Evolutionary conservation across 805 yeast genomes (phyloP).

Genomic region (Wickerhamomyces queroliae): DNA sequence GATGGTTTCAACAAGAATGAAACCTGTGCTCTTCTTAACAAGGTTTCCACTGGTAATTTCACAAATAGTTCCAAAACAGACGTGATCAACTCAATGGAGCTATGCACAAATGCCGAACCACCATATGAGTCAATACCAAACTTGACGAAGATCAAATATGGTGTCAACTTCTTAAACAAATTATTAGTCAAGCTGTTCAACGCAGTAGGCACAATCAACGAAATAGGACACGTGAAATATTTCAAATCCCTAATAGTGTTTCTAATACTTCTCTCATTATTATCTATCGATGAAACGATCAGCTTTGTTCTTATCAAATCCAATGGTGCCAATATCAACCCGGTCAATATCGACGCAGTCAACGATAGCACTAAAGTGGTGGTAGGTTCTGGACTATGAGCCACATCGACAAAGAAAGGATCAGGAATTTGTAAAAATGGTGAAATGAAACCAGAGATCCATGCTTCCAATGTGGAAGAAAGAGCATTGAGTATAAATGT

Average conservation of each 20-base stretch:
- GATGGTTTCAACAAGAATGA: slow-evolving; percentile 41
- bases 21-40: slow-evolving; percentile 80
- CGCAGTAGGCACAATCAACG: slow-evolving; percentile 61
- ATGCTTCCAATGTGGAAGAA: slow-evolving; percentile 74
- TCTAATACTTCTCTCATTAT: slow-evolving; percentile 59
- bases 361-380: slow-evolving; percentile 63
- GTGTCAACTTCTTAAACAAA: slow-evolving; percentile 61
- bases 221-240: slow-evolving; percentile 47
- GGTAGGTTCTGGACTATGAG: slow-evolving; percentile 74
- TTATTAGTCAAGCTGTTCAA: slow-evolving; percentile 56
- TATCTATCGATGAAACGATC: slow-evolving; percentile 59
- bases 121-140: slow-evolving; percentile 63
- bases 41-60: slow-evolving; percentile 81
- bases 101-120: slow-evolving; percentile 56
- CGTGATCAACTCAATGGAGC: slow-evolving; percentile 51
- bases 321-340: slow-evolving; percentile 69
- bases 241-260: slow-evolving; percentile 52
- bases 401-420: slow-evolving; percentile 76
- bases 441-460: slow-evolving; percentile 86
- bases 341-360: slow-evolving; percentile 66
- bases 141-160: slow-evolving; percentile 51
- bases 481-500: slow-evolving; percentile 74
- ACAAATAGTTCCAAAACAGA: slow-evolving; percentile 65
- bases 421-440: slow-evolving; percentile 82
- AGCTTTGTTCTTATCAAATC: slow-evolving; percentile 76